A percentile compares a stretch with the other conserved stretches of the same genome.
These are phyloP conservation scores for Extremus antarcticus DNA, from an alignment of 495 filamentous ascomycete species.

Conservation along the genomic window DNA sequence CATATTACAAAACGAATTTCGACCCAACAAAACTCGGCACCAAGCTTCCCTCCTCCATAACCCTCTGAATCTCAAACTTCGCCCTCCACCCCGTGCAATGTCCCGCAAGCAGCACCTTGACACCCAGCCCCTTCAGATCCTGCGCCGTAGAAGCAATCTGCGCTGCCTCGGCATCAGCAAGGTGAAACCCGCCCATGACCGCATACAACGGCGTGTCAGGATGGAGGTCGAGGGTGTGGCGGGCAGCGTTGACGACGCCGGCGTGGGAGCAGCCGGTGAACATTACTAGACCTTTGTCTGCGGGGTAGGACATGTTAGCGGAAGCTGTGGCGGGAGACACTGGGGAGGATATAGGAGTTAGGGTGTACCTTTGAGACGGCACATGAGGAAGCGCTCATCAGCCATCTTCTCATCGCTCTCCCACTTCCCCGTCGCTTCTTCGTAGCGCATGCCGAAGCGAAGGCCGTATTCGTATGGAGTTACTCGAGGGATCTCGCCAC, in stretches of 20 bases:
- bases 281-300: conserved; percentile 45
- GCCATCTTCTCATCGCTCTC: conserved; percentile 43
- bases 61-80: conserved; percentile 49
- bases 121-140: conserved; percentile 43
- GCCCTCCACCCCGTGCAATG: conserved; percentile 54
- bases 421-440: conserved; percentile 39
- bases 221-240: conserved; percentile 38
- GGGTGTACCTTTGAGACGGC: conserved; percentile 43
- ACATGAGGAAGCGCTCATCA: conserved; percentile 50
- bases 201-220: conserved; percentile 40
- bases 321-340: background rate
- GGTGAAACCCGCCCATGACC: conserved; percentile 51
- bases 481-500: conserved; percentile 45
- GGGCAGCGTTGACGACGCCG: conserved; percentile 46
- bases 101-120: conserved; percentile 45
- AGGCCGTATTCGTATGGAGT: conserved; percentile 47
- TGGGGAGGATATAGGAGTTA: background rate
- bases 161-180: conserved; percentile 38
- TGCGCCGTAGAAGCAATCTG: conserved; percentile 39
- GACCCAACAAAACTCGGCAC: conserved; percentile 49
- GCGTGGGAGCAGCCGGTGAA: conserved; percentile 55
- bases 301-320: background rate
- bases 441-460: conserved; percentile 38
- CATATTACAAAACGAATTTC: conserved; percentile 29
- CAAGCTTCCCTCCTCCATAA: conserved; percentile 41